Conservation (phyloP, 176 grass and related monocot genomes). For the Bothriochloa decipiens region DNA sequence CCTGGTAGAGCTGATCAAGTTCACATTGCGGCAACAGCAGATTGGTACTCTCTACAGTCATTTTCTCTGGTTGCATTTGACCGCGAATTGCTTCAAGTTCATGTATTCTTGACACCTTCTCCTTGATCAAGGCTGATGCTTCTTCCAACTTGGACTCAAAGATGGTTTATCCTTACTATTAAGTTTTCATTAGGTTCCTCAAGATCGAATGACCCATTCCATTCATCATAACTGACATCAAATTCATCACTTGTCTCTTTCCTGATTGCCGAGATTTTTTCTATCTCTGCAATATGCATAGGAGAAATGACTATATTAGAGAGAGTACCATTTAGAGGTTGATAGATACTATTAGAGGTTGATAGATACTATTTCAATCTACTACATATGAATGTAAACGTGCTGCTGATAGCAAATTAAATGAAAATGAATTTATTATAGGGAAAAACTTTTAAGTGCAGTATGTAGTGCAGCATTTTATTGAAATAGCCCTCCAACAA, state of each 20-base stretch:
- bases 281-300: constrained; percentile 61
- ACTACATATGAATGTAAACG: constrained; percentile 14
- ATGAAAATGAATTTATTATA: background rate
- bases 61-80: background rate
- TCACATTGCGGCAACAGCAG: constrained; percentile 34
- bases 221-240: constrained; percentile 44
- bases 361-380: background rate
- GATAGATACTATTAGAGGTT: background rate
- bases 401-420: background rate
- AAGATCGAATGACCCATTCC: constrained; percentile 33
- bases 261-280: constrained; percentile 45
- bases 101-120: constrained; percentile 55
- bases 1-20: constrained; percentile 58
- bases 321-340: background rate
- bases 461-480: background rate
- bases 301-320: constrained; percentile 10
- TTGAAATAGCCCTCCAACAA: background rate
- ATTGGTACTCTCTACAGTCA: background rate
- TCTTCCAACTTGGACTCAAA: constrained; percentile 48
- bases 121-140: constrained; percentile 37
- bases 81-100: constrained; percentile 32
- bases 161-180: constrained; percentile 44
- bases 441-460: background rate
- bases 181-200: constrained; percentile 40
- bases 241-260: constrained; percentile 41